phyloP scores from a whole-genome alignment of 257 asterid genomes.

The Phtheirospermum japonicum region DNA sequence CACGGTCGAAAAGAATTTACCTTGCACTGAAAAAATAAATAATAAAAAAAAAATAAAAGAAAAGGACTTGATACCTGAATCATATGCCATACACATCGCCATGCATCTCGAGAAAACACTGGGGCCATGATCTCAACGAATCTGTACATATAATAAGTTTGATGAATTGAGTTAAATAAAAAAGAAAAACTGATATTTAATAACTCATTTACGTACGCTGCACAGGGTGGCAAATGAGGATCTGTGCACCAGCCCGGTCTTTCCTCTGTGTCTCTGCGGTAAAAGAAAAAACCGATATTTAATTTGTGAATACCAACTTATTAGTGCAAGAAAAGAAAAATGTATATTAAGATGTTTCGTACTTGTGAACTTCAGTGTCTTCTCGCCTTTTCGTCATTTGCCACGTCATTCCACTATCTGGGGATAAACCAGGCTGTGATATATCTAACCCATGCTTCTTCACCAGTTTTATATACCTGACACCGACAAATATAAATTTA shows the following conservation, averaged over 20 bases:
- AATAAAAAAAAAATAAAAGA: not conserved
- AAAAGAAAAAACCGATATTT: not conserved
- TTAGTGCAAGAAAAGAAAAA: not conserved
- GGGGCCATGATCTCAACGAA: slow-evolving; percentile 99
- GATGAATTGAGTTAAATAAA: not conserved
- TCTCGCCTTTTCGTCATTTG: slow-evolving; percentile 74
- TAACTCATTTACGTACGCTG: slow-evolving; percentile 60
- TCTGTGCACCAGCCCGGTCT: slow-evolving; percentile 84
- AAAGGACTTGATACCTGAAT: slow-evolving; percentile 56
- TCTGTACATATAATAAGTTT: slow-evolving; percentile 35
- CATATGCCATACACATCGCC: slow-evolving; percentile 99
- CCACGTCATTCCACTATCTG: slow-evolving; percentile 87
- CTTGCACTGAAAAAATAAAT: not conserved
- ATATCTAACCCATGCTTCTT: slow-evolving; percentile 75
- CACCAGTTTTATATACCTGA: slow-evolving; percentile 70
- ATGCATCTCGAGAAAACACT: slow-evolving; percentile 87
- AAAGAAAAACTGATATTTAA: slow-evolving; percentile 5
- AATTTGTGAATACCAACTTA: slow-evolving; percentile 1
- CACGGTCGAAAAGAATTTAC: slow-evolving; percentile 23
- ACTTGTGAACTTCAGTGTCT: slow-evolving; percentile 89
- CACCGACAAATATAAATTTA: slow-evolving; percentile 7
- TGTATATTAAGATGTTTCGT: slow-evolving; percentile 17
- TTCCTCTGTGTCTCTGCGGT: slow-evolving; percentile 71
- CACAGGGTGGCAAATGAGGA: slow-evolving; percentile 95
- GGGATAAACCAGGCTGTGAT: slow-evolving; percentile 91